A percentile compares a stretch with the other conserved stretches of the same genome.
These are phyloP conservation scores for Styphnolobium japonicum DNA, from an alignment of 306 rosid species.

Conservation along the genomic window DNA sequence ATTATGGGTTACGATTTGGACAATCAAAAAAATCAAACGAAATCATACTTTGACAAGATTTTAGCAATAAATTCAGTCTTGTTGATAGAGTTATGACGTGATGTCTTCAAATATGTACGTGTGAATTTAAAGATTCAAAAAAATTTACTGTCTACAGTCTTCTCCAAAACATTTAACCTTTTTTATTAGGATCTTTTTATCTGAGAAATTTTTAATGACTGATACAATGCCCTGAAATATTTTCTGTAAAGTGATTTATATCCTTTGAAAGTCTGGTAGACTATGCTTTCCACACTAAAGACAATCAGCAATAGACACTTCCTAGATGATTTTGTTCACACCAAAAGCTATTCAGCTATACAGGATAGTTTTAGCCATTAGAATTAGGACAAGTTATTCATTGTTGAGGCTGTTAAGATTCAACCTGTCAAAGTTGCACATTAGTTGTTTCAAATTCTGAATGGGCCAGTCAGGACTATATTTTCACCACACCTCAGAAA, in stretches of 20 bases:
- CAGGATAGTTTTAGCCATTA: background rate
- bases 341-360: background rate
- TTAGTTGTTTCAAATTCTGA: background rate
- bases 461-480: background rate
- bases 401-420: background rate
- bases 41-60: too few relatives aligned
- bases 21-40: background rate
- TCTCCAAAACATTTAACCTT: background rate
- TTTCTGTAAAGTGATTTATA: too few relatives aligned
- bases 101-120: background rate
- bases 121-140: background rate
- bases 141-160: background rate
- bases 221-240: background rate
- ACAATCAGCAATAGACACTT: background rate
- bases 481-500: background rate
- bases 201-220: background rate
- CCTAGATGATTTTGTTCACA: background rate
- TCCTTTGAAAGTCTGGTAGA: too few relatives aligned
- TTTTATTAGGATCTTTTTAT: too few relatives aligned
- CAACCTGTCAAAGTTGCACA: background rate
- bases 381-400: background rate
- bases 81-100: background rate
- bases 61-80: background rate
- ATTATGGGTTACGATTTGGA: background rate
- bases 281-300: background rate